Base-by-base conservation (phyloP, 1,139 yeast species). In the Neolecta irregularis region DNA sequence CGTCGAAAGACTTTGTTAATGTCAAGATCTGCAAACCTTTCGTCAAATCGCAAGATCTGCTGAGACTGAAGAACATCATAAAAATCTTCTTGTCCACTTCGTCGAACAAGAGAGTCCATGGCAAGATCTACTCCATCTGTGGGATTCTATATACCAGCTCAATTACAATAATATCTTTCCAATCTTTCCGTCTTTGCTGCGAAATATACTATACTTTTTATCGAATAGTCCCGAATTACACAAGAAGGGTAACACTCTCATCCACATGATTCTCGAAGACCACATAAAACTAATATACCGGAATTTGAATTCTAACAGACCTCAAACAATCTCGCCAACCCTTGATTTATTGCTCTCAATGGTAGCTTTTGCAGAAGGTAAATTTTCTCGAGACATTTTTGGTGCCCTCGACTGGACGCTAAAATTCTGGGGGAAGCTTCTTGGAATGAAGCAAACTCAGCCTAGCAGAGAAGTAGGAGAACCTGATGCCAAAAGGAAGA, bases 381-480 rank as follows among this genome's bases (percentile, higher is more conserved):
- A 60, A 2, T 52, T 67, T 35, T 57, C 71, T 1, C 74, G 69
- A 38, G 73, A 69, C 16, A 65, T 83, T 25, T 52, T 74, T 32
- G 69, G 74, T 21, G 54, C 65, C 22, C 75, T 85, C 50, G 94
- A 85, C 55, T 61, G 81, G 37, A 60, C 74, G 4, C 56, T 75
- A 26, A 62, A 74, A 17, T 63, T 65, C 3, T 58, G 81, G 20
- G 74, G 80, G 1, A 76, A 72, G 48, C 54, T 83, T 6, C 54
- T 79, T 32, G 29, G 13, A 13, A 18, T 26, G 9, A 24, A 24
- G 13, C 34, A 30, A 6, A 33, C 29, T 24, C 54, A 61, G 17
- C 24, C 52, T 56, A 21, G 49, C 55, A n/a, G 47, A 48, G 17
- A 49, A 47, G 26, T 55, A 55, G 25, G 45, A 46, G 34, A 48